These are phyloP conservation scores for Glarea lozoyensis DNA, from an alignment of 495 filamentous ascomycete species.

Conservation along the genomic window DNA sequence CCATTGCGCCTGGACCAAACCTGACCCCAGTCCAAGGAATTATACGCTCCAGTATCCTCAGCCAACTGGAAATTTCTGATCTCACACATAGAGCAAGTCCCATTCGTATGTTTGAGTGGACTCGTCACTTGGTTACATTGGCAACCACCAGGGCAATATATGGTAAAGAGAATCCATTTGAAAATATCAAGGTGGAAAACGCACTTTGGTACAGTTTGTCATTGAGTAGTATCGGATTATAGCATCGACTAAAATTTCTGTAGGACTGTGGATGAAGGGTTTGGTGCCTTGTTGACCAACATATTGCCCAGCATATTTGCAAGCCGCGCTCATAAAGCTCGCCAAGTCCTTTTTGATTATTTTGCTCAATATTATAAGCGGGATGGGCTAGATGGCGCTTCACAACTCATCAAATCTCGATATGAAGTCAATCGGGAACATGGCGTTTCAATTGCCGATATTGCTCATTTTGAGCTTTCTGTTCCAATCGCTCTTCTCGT, in stretches of 20 bases:
- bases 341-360: background rate
- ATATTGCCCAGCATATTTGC: background rate
- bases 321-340: background rate
- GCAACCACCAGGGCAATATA: background rate
- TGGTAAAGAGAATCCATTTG: background rate
- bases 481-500: background rate
- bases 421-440: slow-evolving; percentile 2
- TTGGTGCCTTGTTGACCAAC: background rate
- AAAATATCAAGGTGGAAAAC: no score
- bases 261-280: background rate
- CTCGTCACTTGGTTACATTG: background rate
- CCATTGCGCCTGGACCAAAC: background rate
- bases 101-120: background rate
- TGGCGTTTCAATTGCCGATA: slow-evolving; percentile 1
- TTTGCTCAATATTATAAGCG: background rate
- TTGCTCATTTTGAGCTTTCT: slow-evolving; percentile 2
- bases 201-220: background rate
- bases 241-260: background rate
- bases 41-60: background rate
- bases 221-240: no score
- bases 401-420: slow-evolving; percentile 1
- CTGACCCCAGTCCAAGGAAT: background rate
- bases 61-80: background rate
- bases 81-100: no score
- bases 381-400: background rate